Conservation (phyloP, 2,329 filamentous ascomycete species). For the Penicillium corylophilum region DNA sequence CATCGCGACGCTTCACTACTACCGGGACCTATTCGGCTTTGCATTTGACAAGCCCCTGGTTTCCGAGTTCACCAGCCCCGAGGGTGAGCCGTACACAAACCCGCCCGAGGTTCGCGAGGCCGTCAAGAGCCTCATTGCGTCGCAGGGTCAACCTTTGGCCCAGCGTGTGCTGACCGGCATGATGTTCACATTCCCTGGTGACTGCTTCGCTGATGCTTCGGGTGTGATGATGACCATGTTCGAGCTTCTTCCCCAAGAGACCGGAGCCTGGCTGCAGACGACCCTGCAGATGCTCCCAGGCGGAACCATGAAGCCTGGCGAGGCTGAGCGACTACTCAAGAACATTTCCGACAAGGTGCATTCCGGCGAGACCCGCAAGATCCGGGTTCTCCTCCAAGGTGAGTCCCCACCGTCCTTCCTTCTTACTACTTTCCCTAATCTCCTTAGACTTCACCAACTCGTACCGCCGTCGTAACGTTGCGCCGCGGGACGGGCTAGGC, state of each 20-base stretch:
- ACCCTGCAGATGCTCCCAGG: conserved; percentile 81
- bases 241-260: conserved; percentile 77
- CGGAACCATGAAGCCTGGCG: conserved; percentile 75
- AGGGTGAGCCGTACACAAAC: conserved; percentile 60
- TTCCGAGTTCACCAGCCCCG: conserved; percentile 58
- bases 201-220: conserved; percentile 92
- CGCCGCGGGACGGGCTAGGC: conserved; percentile 87
- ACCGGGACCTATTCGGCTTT: conserved; percentile 87
- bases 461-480: conserved; percentile 89
- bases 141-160: conserved; percentile 73
- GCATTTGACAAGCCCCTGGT: conserved; percentile 68
- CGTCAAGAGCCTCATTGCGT: conserved; percentile 69
- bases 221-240: conserved; percentile 89
- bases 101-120: conserved; percentile 68
- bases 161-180: conserved; percentile 92
- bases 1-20: conserved; percentile 86
- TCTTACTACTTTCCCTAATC: neutral
- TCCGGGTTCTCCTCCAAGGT: conserved; percentile 76
- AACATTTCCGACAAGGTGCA: conserved; percentile 78
- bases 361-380: conserved; percentile 70
- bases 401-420: conserved; percentile 1
- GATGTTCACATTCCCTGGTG: conserved; percentile 98
- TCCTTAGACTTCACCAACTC: conserved; percentile 82
- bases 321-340: conserved; percentile 75
- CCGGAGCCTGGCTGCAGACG: conserved; percentile 75